Percentiles rank a stretch among this genome's conserved stretches.
Evolutionary conservation across 805 yeast species (phyloP).

Genomic region (Teunomyces cretensis): DNA sequence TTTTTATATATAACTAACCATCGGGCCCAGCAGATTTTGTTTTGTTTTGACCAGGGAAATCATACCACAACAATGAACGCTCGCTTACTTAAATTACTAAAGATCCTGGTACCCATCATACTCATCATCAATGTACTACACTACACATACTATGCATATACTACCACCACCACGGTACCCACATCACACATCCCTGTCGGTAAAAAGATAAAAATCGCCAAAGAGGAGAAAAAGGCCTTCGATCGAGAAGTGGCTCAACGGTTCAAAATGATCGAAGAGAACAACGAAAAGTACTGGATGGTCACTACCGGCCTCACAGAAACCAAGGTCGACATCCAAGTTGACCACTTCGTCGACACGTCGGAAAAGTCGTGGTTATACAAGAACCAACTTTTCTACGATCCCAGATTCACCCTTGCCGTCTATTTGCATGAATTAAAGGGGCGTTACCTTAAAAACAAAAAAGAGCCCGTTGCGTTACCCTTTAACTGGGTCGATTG

Average conservation of each 20-base stretch:
- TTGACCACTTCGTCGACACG: conserved; percentile 13
- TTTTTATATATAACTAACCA: not conserved
- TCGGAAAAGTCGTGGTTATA: conserved; percentile 19
- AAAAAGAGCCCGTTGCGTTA: conserved; percentile 16
- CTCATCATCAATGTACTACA: conserved; percentile 5
- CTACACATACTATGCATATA: not conserved
- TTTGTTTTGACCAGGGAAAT: too few relatives aligned
- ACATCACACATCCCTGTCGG: not conserved
- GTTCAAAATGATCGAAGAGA: conserved; percentile 16
- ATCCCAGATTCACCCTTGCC: conserved; percentile 26
- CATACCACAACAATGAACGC: not conserved
- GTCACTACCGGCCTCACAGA: conserved; percentile 20
- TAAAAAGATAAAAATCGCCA: not conserved
- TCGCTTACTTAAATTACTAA: conserved; percentile 1
- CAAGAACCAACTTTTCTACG: conserved; percentile 17
- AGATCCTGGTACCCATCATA: not conserved
- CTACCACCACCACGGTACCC: not conserved
- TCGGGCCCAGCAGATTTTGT: too few relatives aligned
- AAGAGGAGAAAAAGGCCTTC: not conserved
- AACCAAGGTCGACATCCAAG: conserved; percentile 13
- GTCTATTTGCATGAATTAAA: conserved; percentile 18
- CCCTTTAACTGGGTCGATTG: conserved; percentile 60
- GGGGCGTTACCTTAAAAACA: not conserved
- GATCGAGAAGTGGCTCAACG: conserved; percentile 10
- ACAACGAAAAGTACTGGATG: conserved; percentile 24